These are phyloP conservation scores for Stereum hirsutum DNA, from an alignment of 1,284 basidiomycete species.

Conservation along the genomic window DNA sequence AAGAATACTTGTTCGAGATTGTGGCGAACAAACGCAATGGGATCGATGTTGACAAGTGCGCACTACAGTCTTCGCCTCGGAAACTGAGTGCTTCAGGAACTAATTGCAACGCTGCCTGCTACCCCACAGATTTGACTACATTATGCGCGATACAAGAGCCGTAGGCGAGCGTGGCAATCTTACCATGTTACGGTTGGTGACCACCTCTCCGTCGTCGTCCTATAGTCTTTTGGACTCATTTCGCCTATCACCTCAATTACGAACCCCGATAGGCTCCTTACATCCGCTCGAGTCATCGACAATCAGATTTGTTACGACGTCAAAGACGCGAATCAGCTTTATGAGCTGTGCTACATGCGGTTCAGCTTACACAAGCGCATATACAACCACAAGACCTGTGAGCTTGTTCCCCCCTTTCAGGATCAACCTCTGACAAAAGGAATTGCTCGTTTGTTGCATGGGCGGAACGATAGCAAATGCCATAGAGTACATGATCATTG, in stretches of 20 bases:
- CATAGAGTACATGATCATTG: constrained; percentile 74
- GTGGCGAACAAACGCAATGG: constrained; percentile 73
- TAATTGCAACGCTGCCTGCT: no score
- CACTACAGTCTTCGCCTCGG: constrained; percentile 2
- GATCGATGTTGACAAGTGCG: constrained; percentile 74
- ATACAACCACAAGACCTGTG: constrained; percentile 72
- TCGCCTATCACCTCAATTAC: neutral
- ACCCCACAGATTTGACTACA: constrained; percentile 63
- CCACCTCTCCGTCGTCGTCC: neutral
- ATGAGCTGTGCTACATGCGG: constrained; percentile 61
- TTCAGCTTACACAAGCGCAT: constrained; percentile 71
- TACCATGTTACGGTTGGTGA: constrained; percentile 36
- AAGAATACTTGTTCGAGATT: constrained; percentile 57
- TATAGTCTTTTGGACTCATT: neutral
- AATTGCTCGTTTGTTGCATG: no score
- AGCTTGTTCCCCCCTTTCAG: constrained; percentile 11
- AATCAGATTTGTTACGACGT: constrained; percentile 70
- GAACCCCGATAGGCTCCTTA: constrained; percentile 45
- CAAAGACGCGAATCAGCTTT: constrained; percentile 69
- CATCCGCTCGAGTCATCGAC: constrained; percentile 64
- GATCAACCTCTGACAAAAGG: no score
- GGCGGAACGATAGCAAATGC: constrained; percentile 44
- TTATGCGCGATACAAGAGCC: constrained; percentile 60
- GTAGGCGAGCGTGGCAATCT: constrained; percentile 53
- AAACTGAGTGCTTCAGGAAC: neutral